Evolutionary conservation across 805 yeast genomes (phyloP), one percentile per base, ranked within the genome.

Genomic region (Starmerella asiatica): DNA sequence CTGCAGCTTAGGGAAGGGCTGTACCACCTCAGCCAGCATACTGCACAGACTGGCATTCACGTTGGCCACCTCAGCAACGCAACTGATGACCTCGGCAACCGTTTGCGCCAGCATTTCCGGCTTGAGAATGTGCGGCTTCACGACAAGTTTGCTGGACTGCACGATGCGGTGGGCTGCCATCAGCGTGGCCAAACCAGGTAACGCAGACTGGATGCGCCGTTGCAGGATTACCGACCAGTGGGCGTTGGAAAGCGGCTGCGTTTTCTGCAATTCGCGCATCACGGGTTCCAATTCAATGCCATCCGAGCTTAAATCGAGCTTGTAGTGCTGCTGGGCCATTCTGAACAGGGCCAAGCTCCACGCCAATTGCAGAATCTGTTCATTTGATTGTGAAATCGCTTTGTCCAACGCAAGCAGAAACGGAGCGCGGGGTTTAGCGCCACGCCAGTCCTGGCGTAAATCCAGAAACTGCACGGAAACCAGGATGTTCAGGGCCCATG

Each of bases 1-100:
- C 1, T 68, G 58, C 30, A 64, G 55, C 30, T 64, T 63, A 1
- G 78, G 74, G 30, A 70, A 67, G 21, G 60, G 55, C 7, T 56
- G 52, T 34, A 74, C 49, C 0, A 75, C 66, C 2, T 51, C 55
- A 15, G 64, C 55, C 3, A 74, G 62, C 1, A 69, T 62, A 1
- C 36, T 29, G 24, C 43, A 36, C 3, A 48, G 38, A n/a, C 35
- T 30, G n/a, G 36, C 48, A 2, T 44, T 47, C 8, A 48, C 45
- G 31, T 47, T 44, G 5, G 40, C 34, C 3, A 48, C 44, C 8
- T 15, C 34, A 15, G 42, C 34, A 8, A 48, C 32, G 21, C 42
- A 15, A 28, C 43, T 35, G 12, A 57, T 38, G n/a, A 53, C 47
- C 11, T 45, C 49, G 11, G 55, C 49, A 4, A 49, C 48, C 2